Conservation (phyloP, 2,329 filamentous ascomycete species). For the Aspergillus texensis region DNA sequence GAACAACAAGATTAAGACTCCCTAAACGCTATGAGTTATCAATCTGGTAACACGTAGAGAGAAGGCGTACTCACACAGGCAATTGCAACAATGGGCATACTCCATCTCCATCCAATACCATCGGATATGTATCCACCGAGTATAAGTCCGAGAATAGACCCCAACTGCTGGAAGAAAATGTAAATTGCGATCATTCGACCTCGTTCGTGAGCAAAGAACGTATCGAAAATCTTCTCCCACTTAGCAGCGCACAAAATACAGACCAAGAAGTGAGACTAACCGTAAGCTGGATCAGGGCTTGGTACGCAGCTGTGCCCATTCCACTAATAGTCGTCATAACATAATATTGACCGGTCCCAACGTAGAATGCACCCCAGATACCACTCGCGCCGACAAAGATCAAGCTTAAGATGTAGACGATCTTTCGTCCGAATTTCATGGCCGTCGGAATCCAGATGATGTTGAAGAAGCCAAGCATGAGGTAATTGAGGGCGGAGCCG, state of each 20-base stretch:
- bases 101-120: constrained; percentile 41
- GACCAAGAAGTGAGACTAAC: constrained; percentile 20
- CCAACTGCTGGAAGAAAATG: constrained; percentile 45
- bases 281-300: constrained; percentile 44
- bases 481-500: constrained; percentile 45
- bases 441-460: constrained; percentile 42
- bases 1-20: constrained; percentile 28
- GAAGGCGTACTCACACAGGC: constrained; percentile 27
- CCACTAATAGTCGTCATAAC: constrained; percentile 34
- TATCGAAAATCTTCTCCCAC: constrained; percentile 35
- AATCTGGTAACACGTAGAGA: not conserved
- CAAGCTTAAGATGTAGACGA: constrained; percentile 40
- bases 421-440: constrained; percentile 37
- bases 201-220: constrained; percentile 44
- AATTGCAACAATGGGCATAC: constrained; percentile 36
- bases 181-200: constrained; percentile 42
- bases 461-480: constrained; percentile 46
- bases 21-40: constrained; percentile 13
- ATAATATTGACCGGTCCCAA: constrained; percentile 34
- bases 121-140: constrained; percentile 40
- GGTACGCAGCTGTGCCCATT: constrained; percentile 41
- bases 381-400: constrained; percentile 32
- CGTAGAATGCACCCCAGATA: constrained; percentile 36
- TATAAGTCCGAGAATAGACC: constrained; percentile 42
- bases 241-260: constrained; percentile 1